Base-by-base conservation (phyloP, 352 stramenopile species). In the Aphanomyces stellatus region DNA sequence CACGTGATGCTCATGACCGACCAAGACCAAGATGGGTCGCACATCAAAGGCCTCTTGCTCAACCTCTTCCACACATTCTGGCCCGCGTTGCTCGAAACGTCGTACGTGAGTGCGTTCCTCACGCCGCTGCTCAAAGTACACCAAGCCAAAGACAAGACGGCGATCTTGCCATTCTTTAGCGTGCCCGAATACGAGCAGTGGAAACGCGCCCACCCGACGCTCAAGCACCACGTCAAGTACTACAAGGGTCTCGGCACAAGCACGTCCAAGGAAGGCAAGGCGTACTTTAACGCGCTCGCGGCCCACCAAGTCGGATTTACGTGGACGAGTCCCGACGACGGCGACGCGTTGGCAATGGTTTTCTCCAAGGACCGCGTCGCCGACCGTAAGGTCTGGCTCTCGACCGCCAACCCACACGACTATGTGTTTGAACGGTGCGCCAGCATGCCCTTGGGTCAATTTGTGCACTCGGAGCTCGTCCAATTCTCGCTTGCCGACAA, bases 1-100 rank as follows among this genome's bases (percentile, higher is more conserved):
- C 90, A 98, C 63, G 76, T 99, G 31, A 98, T 99, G 94, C 96
- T 99, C 65, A 99, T 99, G 97, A 93, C 96, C 51, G 97, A 99
- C 91, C 97, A 99, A 72, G 97, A 99, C 87, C 87, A 97, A 69
- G 96, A 99, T 81, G 97, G 96, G n/a, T 97, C 85, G 31, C 97
- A 99, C 73, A 99, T 99, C 76, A 99, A 99, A 78, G 97, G 97
- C 28, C 80, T 99, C 2, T 86, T 99, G 60, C 98, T 99, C 48
- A 99, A 99, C 77, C 96, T 99, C 34, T 97, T 99, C 60, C 90
- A 98, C 70, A 87, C 98, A 75, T 99, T 99, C 76, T 99, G 96
- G 96, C 97, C 97, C n/a, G 92, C 88, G 25, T 75, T 99, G 35
- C 73, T 99, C 19, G 82, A 90, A 64, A 73, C 83, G 22, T 82